These are phyloP conservation scores for Gracilaria domingensis DNA, from an alignment of 23 red algal species.

Conservation along the genomic window DNA sequence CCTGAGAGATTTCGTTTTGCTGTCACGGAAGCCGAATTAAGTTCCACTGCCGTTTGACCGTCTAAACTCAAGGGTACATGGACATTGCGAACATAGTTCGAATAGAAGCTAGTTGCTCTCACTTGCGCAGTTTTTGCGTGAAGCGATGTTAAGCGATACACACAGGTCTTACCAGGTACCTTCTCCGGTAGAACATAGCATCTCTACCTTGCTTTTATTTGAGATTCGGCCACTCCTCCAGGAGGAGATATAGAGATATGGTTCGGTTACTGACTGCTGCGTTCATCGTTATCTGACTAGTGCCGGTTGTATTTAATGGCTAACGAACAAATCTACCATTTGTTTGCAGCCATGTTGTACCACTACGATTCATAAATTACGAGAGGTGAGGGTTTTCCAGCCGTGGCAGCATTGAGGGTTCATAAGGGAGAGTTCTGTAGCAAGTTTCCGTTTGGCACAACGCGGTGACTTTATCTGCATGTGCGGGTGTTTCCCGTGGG, in stretches of 20 bases:
- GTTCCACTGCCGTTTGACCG: constrained; percentile 8
- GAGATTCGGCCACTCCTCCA: constrained; percentile 36
- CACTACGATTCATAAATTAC: constrained; percentile 24
- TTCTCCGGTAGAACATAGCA: too few relatives aligned
- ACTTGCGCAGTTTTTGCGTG: too few relatives aligned
- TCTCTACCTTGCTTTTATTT: too few relatives aligned
- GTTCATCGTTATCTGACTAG: neutral
- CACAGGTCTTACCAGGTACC: too few relatives aligned
- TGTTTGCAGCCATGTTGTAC: constrained; percentile 42
- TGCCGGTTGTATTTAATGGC: neutral
- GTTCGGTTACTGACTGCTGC: constrained; percentile 7
- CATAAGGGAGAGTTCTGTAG: constrained; percentile 13
- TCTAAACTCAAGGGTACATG: too few relatives aligned
- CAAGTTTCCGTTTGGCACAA: too few relatives aligned
- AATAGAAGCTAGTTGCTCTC: too few relatives aligned
- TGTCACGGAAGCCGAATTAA: too few relatives aligned
- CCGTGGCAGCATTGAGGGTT: neutral
- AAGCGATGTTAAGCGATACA: neutral
- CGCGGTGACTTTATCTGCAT: constrained; percentile 31
- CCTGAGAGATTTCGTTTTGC: constrained; percentile 14
- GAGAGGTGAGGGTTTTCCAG: constrained; percentile 35
- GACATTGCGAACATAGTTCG: too few relatives aligned
- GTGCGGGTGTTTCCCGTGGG: neutral
- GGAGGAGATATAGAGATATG: constrained; percentile 31
- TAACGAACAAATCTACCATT: neutral